Conservation (phyloP, 495 filamentous ascomycete species). For the Penicillium fimorum region DNA sequence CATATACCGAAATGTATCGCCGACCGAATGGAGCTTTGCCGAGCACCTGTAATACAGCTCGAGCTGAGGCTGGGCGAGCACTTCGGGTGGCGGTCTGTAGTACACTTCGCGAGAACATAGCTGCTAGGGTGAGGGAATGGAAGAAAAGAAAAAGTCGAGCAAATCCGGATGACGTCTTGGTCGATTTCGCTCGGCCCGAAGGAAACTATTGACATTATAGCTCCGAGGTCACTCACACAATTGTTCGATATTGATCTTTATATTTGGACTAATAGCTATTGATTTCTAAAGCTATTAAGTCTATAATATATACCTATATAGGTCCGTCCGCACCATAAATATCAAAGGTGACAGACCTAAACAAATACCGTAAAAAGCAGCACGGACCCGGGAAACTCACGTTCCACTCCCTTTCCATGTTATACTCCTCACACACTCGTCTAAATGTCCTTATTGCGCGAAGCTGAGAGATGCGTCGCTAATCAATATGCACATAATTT, state of each 20-base stretch:
- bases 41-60: constrained; percentile 14
- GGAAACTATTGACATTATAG: constrained; percentile 3
- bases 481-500: constrained; percentile 44
- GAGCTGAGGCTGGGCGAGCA: constrained; percentile 15
- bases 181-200: constrained; percentile 28
- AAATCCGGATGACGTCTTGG: constrained; percentile 28
- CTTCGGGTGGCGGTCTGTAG: constrained; percentile 25
- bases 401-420: constrained; percentile 6
- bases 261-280: neutral
- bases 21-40: constrained; percentile 35
- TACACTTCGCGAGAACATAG: constrained; percentile 38
- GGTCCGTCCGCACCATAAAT: neutral
- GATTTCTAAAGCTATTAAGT: neutral
- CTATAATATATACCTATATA: neutral
- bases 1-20: constrained; percentile 70
- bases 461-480: constrained; percentile 49
- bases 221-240: neutral
- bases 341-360: neutral
- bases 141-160: constrained; percentile 3
- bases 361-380: neutral
- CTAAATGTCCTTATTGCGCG: constrained; percentile 48
- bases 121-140: constrained; percentile 2
- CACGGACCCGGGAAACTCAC: constrained; percentile 18
- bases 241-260: neutral
- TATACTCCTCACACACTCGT: constrained; percentile 1